A percentile compares a stretch with the other conserved stretches of the same genome.
Evolutionary conservation across 2,329 filamentous ascomycete species (phyloP).

Genomic region (Alternaria sp.): DNA sequence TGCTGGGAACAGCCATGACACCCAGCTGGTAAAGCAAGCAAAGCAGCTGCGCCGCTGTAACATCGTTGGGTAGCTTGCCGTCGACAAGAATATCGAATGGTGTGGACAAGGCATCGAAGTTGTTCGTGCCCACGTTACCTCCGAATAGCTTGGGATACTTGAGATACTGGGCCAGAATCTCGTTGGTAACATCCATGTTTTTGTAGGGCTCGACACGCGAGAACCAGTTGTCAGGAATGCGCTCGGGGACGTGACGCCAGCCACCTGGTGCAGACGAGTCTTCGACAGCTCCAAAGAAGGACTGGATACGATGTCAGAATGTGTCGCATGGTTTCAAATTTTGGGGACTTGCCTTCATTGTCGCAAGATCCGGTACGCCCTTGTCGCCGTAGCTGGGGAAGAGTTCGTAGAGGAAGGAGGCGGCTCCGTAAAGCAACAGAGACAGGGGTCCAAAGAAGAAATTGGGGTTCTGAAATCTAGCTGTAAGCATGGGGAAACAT

Average conservation of each 20-base stretch:
- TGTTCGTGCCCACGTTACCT: constrained; percentile 51
- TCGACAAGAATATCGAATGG: constrained; percentile 51
- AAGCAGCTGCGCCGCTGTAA: constrained; percentile 36
- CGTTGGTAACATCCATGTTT: constrained; percentile 45
- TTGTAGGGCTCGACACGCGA: constrained; percentile 46
- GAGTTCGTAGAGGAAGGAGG: constrained; percentile 56
- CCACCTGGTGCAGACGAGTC: constrained; percentile 45
- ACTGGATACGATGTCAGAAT: background rate
- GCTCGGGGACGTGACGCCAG: constrained; percentile 50
- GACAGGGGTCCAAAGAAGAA: constrained; percentile 55
- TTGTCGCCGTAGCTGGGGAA: constrained; percentile 45
- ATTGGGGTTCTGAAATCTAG: constrained; percentile 31
- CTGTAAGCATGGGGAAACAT: background rate
- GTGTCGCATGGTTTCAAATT: background rate
- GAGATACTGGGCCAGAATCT: constrained; percentile 55
- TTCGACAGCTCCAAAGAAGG: constrained; percentile 54
- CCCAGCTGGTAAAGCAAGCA: constrained; percentile 58
- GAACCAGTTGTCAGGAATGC: constrained; percentile 55
- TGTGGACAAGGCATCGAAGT: constrained; percentile 49
- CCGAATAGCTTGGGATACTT: constrained; percentile 56
- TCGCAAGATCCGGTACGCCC: constrained; percentile 27
- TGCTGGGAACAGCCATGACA: constrained; percentile 48
- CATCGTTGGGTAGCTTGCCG: constrained; percentile 44
- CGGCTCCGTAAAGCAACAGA: constrained; percentile 53
- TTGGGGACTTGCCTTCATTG: constrained; percentile 14